phyloP scores from a whole-genome alignment of 2,329 filamentous ascomycete species.

The Didymella pinodella region DNA sequence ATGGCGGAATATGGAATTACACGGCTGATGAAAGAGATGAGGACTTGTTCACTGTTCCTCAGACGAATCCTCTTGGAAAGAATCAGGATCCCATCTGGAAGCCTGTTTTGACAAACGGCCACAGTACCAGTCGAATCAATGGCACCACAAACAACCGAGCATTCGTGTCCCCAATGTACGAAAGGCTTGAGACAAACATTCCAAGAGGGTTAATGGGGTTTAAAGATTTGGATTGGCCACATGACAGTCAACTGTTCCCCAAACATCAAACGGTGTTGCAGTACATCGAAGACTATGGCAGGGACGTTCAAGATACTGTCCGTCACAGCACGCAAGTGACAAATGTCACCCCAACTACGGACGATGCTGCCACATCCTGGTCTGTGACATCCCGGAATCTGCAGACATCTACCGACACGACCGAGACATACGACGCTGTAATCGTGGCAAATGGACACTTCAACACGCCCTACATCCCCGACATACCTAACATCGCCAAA shows the following conservation, averaged over 20 bases:
- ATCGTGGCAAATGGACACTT: conserved; percentile 60
- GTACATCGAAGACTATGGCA: conserved; percentile 77
- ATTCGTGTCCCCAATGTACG: conserved; percentile 86
- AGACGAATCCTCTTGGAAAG: conserved; percentile 68
- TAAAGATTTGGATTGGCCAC: conserved; percentile 72
- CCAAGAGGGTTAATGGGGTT: conserved; percentile 82
- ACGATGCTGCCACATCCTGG: conserved; percentile 60
- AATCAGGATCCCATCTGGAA: conserved; percentile 69
- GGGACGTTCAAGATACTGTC: conserved; percentile 72
- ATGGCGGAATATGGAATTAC: conserved; percentile 90
- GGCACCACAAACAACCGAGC: conserved; percentile 55
- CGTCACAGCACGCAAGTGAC: conserved; percentile 74
- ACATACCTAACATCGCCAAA: conserved; percentile 51
- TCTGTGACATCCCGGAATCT: conserved; percentile 64
- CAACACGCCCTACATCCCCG: conserved; percentile 56
- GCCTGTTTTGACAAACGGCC: not conserved
- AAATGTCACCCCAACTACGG: conserved; percentile 58
- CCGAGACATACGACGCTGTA: conserved; percentile 63
- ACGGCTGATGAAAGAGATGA: conserved; percentile 60
- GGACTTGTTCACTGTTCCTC: conserved; percentile 65
- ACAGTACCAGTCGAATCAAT: not conserved
- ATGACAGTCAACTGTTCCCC: conserved; percentile 75
- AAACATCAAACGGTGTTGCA: conserved; percentile 72
- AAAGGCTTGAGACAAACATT: conserved; percentile 85
- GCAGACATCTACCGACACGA: conserved; percentile 48